Conservation (phyloP, 306 rosid species). For the Oemleria cerasiformis region DNA sequence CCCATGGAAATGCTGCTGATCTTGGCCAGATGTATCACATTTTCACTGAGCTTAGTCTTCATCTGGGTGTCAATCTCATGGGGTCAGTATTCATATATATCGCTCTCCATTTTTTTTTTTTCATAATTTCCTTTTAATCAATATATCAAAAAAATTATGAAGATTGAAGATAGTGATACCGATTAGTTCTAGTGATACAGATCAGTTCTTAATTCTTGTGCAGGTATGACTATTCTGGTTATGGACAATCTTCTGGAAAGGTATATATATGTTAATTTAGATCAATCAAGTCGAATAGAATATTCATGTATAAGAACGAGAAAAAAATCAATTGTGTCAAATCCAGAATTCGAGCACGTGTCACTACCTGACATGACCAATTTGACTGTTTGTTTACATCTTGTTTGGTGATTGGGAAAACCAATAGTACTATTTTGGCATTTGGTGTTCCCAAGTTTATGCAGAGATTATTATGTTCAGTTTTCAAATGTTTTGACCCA, state of each 20-base stretch:
- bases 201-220: conserved; percentile 13
- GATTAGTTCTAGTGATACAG: neutral
- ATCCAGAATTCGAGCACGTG: neutral
- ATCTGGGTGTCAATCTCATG: conserved; percentile 66
- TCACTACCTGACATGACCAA: neutral
- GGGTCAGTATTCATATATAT: conserved; percentile 38
- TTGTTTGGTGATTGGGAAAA: neutral
- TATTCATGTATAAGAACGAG: no score
- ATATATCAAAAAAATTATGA: neutral
- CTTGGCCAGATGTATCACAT: conserved; percentile 65
- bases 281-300: neutral
- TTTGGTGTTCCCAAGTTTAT: conserved; percentile 5
- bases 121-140: neutral
- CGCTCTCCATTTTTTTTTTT: neutral
- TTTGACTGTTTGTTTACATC: conserved; percentile 1
- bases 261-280: conserved; percentile 27
- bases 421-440: neutral
- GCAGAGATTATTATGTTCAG: neutral
- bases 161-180: no score
- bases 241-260: conserved; percentile 79
- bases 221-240: conserved; percentile 79
- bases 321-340: neutral
- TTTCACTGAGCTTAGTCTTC: conserved; percentile 56
- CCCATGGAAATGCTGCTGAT: conserved; percentile 82
- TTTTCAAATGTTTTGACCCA: no score